Evolutionary conservation across 163 green algal species (phyloP).

Genomic region (Prototheca wickerhamii): DNA sequence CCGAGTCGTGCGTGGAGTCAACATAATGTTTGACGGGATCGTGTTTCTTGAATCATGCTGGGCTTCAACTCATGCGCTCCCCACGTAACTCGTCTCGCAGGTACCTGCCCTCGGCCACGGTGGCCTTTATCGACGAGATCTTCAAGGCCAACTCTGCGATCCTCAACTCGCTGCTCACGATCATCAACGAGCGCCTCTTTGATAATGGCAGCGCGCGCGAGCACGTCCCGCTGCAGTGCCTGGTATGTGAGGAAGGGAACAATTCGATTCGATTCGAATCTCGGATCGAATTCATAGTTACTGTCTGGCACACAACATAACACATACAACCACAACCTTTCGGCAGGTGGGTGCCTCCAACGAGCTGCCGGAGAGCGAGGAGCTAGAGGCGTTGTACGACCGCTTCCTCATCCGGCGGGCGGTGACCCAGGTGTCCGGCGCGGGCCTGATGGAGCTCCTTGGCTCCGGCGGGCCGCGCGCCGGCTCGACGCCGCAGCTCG

Average conservation of each 20-base stretch:
- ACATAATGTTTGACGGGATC: too few species aligned
- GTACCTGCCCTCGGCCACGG: constrained; percentile 60
- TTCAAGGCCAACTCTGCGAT: constrained; percentile 92
- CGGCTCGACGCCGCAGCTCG: constrained; percentile 3
- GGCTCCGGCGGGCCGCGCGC: constrained; percentile 22
- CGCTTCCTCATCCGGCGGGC: constrained; percentile 80
- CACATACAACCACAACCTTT: not conserved
- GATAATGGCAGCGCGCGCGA: constrained; percentile 78
- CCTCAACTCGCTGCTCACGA: constrained; percentile 89
- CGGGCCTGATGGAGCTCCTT: constrained; percentile 4
- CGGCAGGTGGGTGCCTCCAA: constrained; percentile 82
- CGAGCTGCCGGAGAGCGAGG: constrained; percentile 92
- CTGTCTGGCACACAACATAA: too few species aligned
- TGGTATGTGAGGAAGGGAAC: constrained; percentile 35
- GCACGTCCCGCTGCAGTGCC: constrained; percentile 63
- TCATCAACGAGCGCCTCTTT: constrained; percentile 95
- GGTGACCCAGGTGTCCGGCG: constrained; percentile 60
- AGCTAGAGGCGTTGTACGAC: constrained; percentile 93
- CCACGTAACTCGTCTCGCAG: not conserved
- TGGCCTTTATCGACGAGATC: constrained; percentile 94
- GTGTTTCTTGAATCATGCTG: not conserved
- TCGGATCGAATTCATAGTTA: too few species aligned
- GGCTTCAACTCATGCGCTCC: not conserved
- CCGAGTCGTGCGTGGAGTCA: constrained; percentile 27
- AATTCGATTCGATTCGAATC: too few species aligned